Percentiles rank a stretch among this genome's conserved stretches.
phyloP scores from a whole-genome alignment of 805 yeast species.

The Metschnikowia bowlesiae region DNA sequence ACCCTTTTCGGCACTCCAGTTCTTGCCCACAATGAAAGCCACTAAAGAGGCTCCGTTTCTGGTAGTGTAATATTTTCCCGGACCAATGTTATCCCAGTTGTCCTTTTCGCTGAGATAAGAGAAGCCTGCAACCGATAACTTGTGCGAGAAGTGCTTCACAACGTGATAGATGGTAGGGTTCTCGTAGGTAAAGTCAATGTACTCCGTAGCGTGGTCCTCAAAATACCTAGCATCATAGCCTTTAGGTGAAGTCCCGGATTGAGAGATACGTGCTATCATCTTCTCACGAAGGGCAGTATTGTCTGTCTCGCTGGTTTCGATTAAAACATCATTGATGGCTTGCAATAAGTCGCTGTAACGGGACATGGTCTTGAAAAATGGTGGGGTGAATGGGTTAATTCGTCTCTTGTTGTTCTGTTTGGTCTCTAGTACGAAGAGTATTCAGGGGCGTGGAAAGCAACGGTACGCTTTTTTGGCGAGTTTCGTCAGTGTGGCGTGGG shows the following conservation, averaged over 20 bases:
- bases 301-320: slow-evolving; percentile 5
- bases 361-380: background rate
- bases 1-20: slow-evolving; percentile 62
- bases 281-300: slow-evolving; percentile 8
- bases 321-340: slow-evolving; percentile 11
- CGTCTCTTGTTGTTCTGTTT: background rate
- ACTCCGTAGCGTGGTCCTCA: slow-evolving; percentile 38
- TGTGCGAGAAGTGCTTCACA: slow-evolving; percentile 45
- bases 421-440: background rate
- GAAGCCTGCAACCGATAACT: slow-evolving; percentile 59
- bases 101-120: slow-evolving; percentile 59
- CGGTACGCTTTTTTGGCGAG: background rate
- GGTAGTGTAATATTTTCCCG: slow-evolving; percentile 61
- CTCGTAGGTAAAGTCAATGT: slow-evolving; percentile 65
- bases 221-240: slow-evolving; percentile 19
- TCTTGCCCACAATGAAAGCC: slow-evolving; percentile 65
- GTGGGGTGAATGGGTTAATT: background rate
- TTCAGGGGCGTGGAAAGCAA: background rate
- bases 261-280: slow-evolving; percentile 7
- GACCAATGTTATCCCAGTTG: slow-evolving; percentile 42
- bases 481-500: background rate
- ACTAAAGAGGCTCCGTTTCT: slow-evolving; percentile 66
- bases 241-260: slow-evolving; percentile 1
- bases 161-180: slow-evolving; percentile 78
- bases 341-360: slow-evolving; percentile 12